A percentile compares a stretch with the other conserved stretches of the same genome.
Evolutionary conservation across 768 basidiomycete genomes (phyloP).

Genomic region (Boletus sp.): DNA sequence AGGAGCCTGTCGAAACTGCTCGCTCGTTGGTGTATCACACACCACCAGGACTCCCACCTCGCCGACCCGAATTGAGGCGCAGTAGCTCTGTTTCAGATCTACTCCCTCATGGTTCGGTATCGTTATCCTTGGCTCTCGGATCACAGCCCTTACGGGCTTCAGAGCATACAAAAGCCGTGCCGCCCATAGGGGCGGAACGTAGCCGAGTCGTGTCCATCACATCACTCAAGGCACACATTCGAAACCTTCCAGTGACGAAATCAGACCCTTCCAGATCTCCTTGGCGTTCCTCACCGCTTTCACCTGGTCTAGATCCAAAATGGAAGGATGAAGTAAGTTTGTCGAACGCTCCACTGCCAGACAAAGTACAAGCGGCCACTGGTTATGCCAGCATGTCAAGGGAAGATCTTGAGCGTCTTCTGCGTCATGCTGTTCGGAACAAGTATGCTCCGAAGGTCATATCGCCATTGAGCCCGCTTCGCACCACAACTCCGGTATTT

Average conservation of each 20-base stretch:
- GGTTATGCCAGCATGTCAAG: conserved; percentile 5
- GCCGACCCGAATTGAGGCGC: conserved; percentile 7
- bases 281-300: conserved; percentile 11
- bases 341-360: not conserved
- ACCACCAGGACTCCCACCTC: conserved; percentile 25
- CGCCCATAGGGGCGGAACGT: conserved; percentile 34
- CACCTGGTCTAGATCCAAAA: conserved; percentile 3
- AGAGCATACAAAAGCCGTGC: conserved; percentile 20
- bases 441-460: conserved; percentile 27
- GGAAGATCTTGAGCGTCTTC: conserved; percentile 24
- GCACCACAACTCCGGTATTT: conserved; percentile 8
- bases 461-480: conserved; percentile 34
- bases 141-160: conserved; percentile 26
- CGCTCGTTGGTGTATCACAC: conserved; percentile 1
- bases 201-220: conserved; percentile 20
- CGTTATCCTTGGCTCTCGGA: conserved; percentile 24
- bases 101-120: conserved; percentile 12
- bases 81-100: conserved; percentile 5
- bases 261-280: not conserved
- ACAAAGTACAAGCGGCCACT: not conserved
- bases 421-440: conserved; percentile 26
- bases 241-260: not conserved
- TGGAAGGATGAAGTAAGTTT: not conserved
- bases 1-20: not conserved
- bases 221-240: conserved; percentile 9